Base-by-base conservation (phyloP, 75 land plant species). In the Chamaecyparis obtusa region DNA sequence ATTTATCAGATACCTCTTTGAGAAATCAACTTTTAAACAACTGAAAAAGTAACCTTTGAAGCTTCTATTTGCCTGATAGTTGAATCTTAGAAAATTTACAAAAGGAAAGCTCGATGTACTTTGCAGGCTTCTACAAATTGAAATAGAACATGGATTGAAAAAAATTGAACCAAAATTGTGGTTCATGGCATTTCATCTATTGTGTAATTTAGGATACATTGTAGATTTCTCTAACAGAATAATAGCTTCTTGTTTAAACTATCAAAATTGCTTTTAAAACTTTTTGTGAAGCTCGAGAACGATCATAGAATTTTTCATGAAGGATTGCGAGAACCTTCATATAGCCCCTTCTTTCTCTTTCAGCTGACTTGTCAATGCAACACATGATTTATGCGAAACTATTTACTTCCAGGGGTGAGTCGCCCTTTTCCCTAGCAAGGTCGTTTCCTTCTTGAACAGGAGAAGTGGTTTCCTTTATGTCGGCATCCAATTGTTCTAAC, bases 401-500 rank as follows among this genome's bases (percentile, higher is more conserved):
- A 74, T 30, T 74, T 14, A 30, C 76, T 74, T 33, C 36, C 76
- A 9, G 37, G 36, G 36, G 3, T 44, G 48, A 79, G 27, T 79
- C 48, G 9, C 43, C 83, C 43, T 79, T 79, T 46, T 24, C 43
- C 83, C n/a, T 2, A 43, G 46, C 44, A 16, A 37, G 17, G 24
- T 24, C 83, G 43, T 79, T 79, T 24, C 81, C 81, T 37, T 39
- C n/a, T 48, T 21, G 11, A 79, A 24, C 49, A 79, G 83, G 83
- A 46, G 11, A 79, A 78, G 16, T 78, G 8, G 36, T 16, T 39
- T 78, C 41, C 27, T 39, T 39, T 78, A 16, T 37, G n/a, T 37
- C 7, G 83, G 46, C 83, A 79, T 79, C 48, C 83, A 43, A 43
- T 79, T 79, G 87, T 56, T 36, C 37, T 49, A 90, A 11, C 48